These are phyloP conservation scores for Ilyonectria destructans DNA, from an alignment of 2,329 filamentous ascomycete genomes.

Conservation along the genomic window DNA sequence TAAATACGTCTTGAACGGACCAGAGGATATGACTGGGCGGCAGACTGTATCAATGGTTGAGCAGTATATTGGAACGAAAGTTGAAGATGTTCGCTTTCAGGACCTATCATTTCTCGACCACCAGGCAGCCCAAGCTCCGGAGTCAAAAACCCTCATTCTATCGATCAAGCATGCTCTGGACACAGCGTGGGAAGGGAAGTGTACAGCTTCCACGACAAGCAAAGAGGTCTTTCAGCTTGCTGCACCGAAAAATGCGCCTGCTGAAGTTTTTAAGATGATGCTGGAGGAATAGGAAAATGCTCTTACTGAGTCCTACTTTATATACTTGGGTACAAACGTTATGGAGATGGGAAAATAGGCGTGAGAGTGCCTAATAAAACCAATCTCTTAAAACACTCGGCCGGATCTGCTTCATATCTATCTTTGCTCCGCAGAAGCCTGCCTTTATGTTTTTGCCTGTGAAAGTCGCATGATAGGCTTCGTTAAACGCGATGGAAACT, in stretches of 20 bases:
- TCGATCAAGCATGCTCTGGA: slow-evolving; percentile 47
- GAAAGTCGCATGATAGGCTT: too few relatives aligned
- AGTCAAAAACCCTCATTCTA: slow-evolving; percentile 49
- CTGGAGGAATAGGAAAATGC: slow-evolving; percentile 13
- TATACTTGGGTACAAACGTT: too few relatives aligned
- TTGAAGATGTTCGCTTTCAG: slow-evolving; percentile 51
- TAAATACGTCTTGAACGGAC: too few relatives aligned
- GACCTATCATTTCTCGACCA: slow-evolving; percentile 52
- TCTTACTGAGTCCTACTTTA: too few relatives aligned
- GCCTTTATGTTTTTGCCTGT: too few relatives aligned
- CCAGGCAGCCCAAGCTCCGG: slow-evolving; percentile 26
- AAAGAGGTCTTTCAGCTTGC: slow-evolving; percentile 50
- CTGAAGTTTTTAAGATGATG: slow-evolving; percentile 41
- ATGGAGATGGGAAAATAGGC: too few relatives aligned
- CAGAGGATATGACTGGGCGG: too few relatives aligned
- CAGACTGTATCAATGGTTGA: slow-evolving; percentile 49
- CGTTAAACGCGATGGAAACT: too few relatives aligned
- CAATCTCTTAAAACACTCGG: too few relatives aligned
- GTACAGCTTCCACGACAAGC: slow-evolving; percentile 46
- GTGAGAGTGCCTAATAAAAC: too few relatives aligned
- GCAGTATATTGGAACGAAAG: slow-evolving; percentile 47
- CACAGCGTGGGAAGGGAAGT: slow-evolving; percentile 53
- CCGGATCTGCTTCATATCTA: too few relatives aligned
- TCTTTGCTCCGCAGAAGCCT: too few relatives aligned
- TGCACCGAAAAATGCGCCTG: slow-evolving; percentile 49